phyloP scores from a whole-genome alignment of 2,329 filamentous ascomycete species.

The Chaetothyriales sp. region DNA sequence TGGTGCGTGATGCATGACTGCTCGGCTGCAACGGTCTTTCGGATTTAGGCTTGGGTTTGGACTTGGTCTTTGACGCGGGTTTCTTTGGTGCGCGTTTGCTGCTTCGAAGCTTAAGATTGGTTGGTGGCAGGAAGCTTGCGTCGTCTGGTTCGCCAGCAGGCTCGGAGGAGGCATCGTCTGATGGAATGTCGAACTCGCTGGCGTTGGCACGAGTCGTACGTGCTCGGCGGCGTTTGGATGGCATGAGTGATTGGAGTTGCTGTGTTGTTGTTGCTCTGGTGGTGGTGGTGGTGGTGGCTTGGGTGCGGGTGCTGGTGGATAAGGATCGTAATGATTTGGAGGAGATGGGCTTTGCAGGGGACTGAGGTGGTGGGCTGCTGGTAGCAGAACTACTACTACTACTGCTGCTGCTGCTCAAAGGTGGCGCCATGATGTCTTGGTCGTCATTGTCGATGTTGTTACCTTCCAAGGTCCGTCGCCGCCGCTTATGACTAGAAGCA shows the following conservation, averaged over 20 bases:
- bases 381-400: slow-evolving; percentile 3
- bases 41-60: background rate
- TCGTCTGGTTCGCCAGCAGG: slow-evolving; percentile 7
- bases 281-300: background rate
- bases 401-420: slow-evolving; percentile 3
- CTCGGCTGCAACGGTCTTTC: background rate
- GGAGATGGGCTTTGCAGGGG: slow-evolving; percentile 5
- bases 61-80: background rate
- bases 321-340: background rate
- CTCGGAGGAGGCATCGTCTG: slow-evolving; percentile 8
- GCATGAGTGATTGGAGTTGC: slow-evolving; percentile 12
- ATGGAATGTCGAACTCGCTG: slow-evolving; percentile 12
- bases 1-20: slow-evolving; percentile 10
- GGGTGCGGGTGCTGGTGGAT: background rate
- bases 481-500: slow-evolving; percentile 5
- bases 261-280: slow-evolving; percentile 6
- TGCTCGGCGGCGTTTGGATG: slow-evolving; percentile 5
- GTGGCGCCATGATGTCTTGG: slow-evolving; percentile 12
- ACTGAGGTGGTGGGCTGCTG: slow-evolving; percentile 6
- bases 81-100: background rate
- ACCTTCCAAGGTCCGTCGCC: slow-evolving; percentile 1
- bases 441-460: slow-evolving; percentile 8
- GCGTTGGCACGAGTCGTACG: slow-evolving; percentile 2
- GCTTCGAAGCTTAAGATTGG: slow-evolving; percentile 1
- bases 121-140: slow-evolving; percentile 12